Percentiles rank a stretch among this genome's conserved stretches.
Evolutionary conservation across 805 yeast species (phyloP).

Genomic region (Kodamaea restingae): DNA sequence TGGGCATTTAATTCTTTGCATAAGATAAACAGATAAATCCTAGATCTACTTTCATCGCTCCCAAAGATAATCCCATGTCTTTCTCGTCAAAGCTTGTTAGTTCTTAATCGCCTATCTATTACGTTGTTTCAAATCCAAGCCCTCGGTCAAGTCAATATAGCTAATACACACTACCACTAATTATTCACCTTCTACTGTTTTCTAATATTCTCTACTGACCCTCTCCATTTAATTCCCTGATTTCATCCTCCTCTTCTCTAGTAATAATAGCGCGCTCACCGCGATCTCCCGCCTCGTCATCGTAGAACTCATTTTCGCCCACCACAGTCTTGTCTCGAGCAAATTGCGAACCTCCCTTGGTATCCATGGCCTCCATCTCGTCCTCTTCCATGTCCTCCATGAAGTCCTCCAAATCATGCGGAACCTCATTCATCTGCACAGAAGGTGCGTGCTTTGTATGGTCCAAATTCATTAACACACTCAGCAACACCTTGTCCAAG

Average conservation of each 20-base stretch:
- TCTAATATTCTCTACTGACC: background rate
- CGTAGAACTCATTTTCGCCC: conserved; percentile 24
- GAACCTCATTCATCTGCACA: conserved; percentile 27
- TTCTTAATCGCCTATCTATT: no score
- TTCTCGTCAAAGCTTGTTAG: no score
- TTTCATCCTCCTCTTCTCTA: conserved; percentile 9
- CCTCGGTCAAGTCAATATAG: no score
- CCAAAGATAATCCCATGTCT: no score
- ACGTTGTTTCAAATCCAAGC: no score
- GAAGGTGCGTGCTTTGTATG: conserved; percentile 27
- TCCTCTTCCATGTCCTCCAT: conserved; percentile 26
- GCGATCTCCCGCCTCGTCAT: conserved; percentile 19
- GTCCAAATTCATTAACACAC: conserved; percentile 23
- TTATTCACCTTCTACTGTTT: background rate
- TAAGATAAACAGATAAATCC: no score
- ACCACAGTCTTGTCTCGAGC: conserved; percentile 22
- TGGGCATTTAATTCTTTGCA: no score
- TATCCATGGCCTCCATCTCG: conserved; percentile 20
- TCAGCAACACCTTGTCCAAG: conserved; percentile 23
- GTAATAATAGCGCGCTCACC: conserved; percentile 14
- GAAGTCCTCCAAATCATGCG: conserved; percentile 23
- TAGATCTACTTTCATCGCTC: no score
- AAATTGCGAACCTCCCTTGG: conserved; percentile 26
- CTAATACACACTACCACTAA: background rate
- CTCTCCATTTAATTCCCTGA: conserved; percentile 5